Evolutionary conservation across 257 asterid genomes (phyloP).

Genomic region (Asclepias syriaca): DNA sequence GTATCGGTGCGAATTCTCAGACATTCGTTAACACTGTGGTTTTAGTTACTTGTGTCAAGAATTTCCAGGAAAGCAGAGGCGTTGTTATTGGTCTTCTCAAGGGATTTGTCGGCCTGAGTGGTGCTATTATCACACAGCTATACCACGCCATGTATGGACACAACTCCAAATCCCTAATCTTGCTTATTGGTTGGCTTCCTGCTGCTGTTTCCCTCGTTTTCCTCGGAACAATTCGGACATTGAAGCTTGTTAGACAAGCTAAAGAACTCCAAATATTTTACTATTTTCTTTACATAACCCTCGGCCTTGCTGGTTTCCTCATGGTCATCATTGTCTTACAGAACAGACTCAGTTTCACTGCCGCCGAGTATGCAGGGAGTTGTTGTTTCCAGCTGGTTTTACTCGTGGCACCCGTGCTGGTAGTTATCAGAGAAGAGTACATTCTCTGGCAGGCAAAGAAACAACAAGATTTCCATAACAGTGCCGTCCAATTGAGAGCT

Average conservation of each 20-base stretch:
- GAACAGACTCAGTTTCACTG: constrained; percentile 21
- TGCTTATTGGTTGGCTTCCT: constrained; percentile 57
- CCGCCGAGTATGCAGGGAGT: constrained; percentile 26
- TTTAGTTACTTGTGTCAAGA: constrained; percentile 51
- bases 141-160: constrained; percentile 43
- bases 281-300: constrained; percentile 30
- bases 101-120: constrained; percentile 57
- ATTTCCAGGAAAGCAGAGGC: constrained; percentile 58
- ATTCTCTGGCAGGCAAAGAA: constrained; percentile 21
- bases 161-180: constrained; percentile 33
- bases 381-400: constrained; percentile 32
- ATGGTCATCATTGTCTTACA: constrained; percentile 41
- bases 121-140: constrained; percentile 55
- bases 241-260: constrained; percentile 23
- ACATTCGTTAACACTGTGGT: constrained; percentile 52
- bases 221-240: constrained; percentile 29
- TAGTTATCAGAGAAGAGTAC: constrained; percentile 33
- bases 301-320: constrained; percentile 42
- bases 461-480: background rate
- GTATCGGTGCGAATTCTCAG: constrained; percentile 59
- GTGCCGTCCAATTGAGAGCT: background rate
- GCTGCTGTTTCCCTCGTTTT: constrained; percentile 37
- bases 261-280: constrained; percentile 41
- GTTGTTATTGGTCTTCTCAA: constrained; percentile 39
- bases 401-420: constrained; percentile 27